Evolutionary conservation across 2,329 filamentous ascomycete genomes (phyloP), one percentile per base, ranked within the genome.

Genomic region (Verticillium longisporum): DNA sequence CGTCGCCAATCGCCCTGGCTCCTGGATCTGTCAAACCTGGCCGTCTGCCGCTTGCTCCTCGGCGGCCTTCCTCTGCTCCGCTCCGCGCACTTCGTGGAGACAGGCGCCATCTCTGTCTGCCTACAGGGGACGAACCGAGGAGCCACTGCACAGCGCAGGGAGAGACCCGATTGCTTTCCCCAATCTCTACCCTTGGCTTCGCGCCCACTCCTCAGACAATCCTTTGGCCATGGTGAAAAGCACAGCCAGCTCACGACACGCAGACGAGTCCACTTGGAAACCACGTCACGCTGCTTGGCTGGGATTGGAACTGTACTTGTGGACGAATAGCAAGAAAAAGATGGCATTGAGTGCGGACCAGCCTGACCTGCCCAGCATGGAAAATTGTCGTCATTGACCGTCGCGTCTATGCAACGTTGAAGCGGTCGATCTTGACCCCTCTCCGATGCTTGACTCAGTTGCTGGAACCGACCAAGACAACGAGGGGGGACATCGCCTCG

Each of bases 1-100:
- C 18, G 50, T 33, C 56, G 18, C 56, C 56, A 58, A 58, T 58
- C 56, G 56, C 32, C 37, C 37, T 26, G 56, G 36, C 56, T 41
- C 56, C 55, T 37, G 41, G 56, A 58, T 50, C 56, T 58, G 56
- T 58, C 56, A 58, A 58, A 58, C 56, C 37, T 45, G 21, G 56
- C 56, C 56, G 38, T 26, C 36, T 58, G 13, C 56, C 56, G 56
- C 56, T 45, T 18, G 15, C 55, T 36, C 32, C 33, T 56, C n/a
- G 14, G 18, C 55, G 5, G 9, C n/a, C n/a, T n/a, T n/a, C 34
- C 15, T 2, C 14, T 55, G 18, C 34, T 36, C 55, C 55, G 34
- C 55, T 34, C 55, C 32, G 55, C 18, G n/a, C 55, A 32, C 55
- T 56, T 32, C 32, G 21, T 56, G 33, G 32, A 21, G 55, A 36